phyloP scores from a whole-genome alignment of 2,329 filamentous ascomycete species.

The Fusarium lateritium region DNA sequence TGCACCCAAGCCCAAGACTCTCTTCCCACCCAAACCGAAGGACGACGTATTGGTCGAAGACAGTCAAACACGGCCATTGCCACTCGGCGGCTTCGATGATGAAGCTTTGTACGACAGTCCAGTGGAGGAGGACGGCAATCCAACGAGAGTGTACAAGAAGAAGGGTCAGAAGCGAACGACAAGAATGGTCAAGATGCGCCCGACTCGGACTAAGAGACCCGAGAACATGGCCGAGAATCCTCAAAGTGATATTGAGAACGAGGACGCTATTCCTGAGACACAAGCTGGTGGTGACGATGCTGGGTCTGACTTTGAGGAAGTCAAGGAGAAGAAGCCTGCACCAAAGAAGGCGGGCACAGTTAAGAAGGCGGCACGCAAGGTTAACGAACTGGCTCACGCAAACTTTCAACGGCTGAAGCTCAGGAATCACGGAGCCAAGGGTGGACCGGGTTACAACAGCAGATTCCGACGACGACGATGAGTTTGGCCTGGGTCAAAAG shows the following conservation, averaged over 20 bases:
- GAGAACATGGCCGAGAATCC: constrained; percentile 49
- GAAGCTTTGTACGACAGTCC: constrained; percentile 71
- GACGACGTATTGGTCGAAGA: constrained; percentile 62
- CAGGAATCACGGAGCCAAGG: constrained; percentile 73
- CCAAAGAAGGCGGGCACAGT: constrained; percentile 61
- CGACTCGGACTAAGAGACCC: constrained; percentile 65
- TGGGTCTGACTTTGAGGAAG: constrained; percentile 43
- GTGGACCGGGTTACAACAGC: constrained; percentile 70
- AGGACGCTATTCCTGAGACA: constrained; percentile 53
- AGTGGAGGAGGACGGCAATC: constrained; percentile 70
- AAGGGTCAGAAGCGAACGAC: constrained; percentile 87
- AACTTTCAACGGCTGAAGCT: constrained; percentile 79
- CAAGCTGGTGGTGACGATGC: constrained; percentile 40
- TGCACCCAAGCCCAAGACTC: constrained; percentile 39
- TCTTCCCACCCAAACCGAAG: constrained; percentile 45
- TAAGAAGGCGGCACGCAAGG: constrained; percentile 70
- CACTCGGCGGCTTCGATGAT: constrained; percentile 75
- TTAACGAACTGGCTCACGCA: constrained; percentile 74
- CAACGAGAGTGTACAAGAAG: constrained; percentile 81
- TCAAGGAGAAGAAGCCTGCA: constrained; percentile 39
- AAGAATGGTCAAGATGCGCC: constrained; percentile 74
- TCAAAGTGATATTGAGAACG: constrained; percentile 55
- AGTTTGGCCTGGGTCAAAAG: constrained; percentile 4
- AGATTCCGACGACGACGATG: constrained; percentile 68
- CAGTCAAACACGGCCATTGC: constrained; percentile 57